Base-by-base conservation (phyloP, 176 grass and related monocot species). In the Alloteropsis semialata region DNA sequence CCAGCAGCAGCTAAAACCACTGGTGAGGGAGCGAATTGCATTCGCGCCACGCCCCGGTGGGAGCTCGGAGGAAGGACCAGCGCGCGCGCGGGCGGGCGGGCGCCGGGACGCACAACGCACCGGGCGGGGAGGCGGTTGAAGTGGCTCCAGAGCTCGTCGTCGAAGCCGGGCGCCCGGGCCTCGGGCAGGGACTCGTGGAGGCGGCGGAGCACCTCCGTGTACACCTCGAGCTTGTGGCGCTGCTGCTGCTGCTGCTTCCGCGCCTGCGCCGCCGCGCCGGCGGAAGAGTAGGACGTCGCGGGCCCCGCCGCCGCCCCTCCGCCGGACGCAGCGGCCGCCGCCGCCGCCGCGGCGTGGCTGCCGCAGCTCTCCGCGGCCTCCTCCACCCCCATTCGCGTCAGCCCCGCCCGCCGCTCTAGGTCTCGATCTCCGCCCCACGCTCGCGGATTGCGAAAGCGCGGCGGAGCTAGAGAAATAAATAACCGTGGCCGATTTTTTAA, bases 111-210 rank as follows among this genome's bases (percentile, higher is more conserved):
- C n/a, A n/a, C n/a, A n/a, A 39, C n/a, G 77, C 27, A 94, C 92
- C 92, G 89, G 3, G 89, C 89, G 10, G 92, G 92, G 5, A 94
- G 92, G 46, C 92, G 89, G 79, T 94, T 89, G 89, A 94, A 94
- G 81, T 94, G 92, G 50, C 58, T 82, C 92, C 92, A 94, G 58
- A 94, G 87, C 59, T 78, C 84, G 60, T 91, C 89, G 37, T 94
- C 92, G 67, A 94, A 94, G 2, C 87, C 72, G 53, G 72, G 60
- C n/a, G 51, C 51, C 38, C 30, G 82, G 32, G 70, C 79, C 67
- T 93, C 87, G 71, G 86, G 64, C 25, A 53, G 56, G 7, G 76
- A 73, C 38, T 89, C 89, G 0, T 88, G 84, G 43, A 94, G 87
- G 34, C 87, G 89, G 2, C 60, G 60, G 18, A 94, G 87, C 51